A percentile compares a stretch with the other conserved stretches of the same genome.
phyloP scores from a whole-genome alignment of 306 rosid species.

The Psophocarpus tetragonolobus region DNA sequence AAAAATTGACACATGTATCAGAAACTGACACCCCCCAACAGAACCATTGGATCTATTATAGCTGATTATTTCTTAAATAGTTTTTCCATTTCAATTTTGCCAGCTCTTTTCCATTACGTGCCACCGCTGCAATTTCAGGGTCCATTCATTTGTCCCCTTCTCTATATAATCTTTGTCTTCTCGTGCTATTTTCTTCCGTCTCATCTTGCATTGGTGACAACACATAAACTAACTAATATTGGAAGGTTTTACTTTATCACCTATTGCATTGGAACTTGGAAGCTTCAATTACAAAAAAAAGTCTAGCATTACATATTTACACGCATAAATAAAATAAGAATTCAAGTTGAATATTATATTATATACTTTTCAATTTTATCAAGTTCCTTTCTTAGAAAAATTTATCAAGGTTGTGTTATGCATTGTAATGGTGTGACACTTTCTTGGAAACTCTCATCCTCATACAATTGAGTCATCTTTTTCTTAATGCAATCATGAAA shows the following conservation, averaged over 20 bases:
- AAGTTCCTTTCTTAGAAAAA: not conserved
- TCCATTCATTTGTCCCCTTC: conserved; percentile 32
- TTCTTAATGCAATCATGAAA: conserved; percentile 15
- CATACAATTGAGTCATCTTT: not conserved
- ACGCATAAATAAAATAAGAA: not conserved
- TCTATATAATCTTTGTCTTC: not conserved
- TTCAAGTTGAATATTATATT: not conserved
- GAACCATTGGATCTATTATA: conserved; percentile 14
- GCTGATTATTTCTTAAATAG: conserved; percentile 20
- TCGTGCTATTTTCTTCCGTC: conserved; percentile 4
- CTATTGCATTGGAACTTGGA: not conserved
- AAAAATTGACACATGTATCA: not conserved
- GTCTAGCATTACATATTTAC: not conserved
- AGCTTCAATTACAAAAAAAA: not conserved
- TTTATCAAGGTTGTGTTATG: not conserved
- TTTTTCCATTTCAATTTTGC: conserved; percentile 25
- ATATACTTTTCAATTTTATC: not conserved
- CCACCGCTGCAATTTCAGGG: conserved; percentile 4
- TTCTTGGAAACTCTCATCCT: not conserved
- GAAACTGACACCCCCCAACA: conserved; percentile 2
- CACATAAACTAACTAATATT: not conserved
- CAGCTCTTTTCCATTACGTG: conserved; percentile 28
- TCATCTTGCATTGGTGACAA: not conserved
- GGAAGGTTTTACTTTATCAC: not conserved
- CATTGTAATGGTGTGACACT: not conserved